Evolutionary conservation across 805 yeast genomes (phyloP).

Genomic region (Myxozyma monticola): DNA sequence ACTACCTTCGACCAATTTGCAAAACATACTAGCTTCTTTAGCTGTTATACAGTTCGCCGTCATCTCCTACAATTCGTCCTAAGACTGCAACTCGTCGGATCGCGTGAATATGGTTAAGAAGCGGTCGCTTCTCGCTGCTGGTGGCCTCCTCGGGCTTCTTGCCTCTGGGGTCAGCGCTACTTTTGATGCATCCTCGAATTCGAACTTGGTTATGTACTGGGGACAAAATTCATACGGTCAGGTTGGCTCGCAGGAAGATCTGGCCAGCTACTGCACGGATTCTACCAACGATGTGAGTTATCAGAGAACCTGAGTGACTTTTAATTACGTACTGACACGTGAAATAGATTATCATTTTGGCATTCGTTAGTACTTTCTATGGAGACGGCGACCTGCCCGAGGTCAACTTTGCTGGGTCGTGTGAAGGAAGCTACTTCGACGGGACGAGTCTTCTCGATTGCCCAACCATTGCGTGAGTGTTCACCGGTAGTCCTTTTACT

Average conservation of each 20-base stretch:
- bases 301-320: constrained; percentile 25
- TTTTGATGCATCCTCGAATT: constrained; percentile 1
- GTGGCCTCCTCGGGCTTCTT: not conserved
- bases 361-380: constrained; percentile 64
- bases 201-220: constrained; percentile 77
- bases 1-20: too few relatives aligned
- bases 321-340: constrained; percentile 24
- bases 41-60: too few relatives aligned
- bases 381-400: constrained; percentile 36
- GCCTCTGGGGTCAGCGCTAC: not conserved
- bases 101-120: constrained; percentile 4
- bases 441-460: constrained; percentile 49
- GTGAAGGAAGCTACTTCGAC: constrained; percentile 39
- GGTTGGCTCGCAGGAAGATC: constrained; percentile 52
- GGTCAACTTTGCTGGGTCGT: constrained; percentile 60
- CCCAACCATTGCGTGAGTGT: constrained; percentile 46
- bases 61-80: too few relatives aligned
- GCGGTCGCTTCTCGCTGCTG: not conserved
- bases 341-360: constrained; percentile 54
- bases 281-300: constrained; percentile 5
- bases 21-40: too few relatives aligned
- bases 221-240: constrained; percentile 63
- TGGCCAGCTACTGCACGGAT: constrained; percentile 58
- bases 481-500: not conserved
- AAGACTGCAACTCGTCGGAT: too few relatives aligned